These are phyloP conservation scores for Neofusicoccum umdonicola DNA, from an alignment of 2,329 filamentous ascomycete genomes.

Conservation along the genomic window DNA sequence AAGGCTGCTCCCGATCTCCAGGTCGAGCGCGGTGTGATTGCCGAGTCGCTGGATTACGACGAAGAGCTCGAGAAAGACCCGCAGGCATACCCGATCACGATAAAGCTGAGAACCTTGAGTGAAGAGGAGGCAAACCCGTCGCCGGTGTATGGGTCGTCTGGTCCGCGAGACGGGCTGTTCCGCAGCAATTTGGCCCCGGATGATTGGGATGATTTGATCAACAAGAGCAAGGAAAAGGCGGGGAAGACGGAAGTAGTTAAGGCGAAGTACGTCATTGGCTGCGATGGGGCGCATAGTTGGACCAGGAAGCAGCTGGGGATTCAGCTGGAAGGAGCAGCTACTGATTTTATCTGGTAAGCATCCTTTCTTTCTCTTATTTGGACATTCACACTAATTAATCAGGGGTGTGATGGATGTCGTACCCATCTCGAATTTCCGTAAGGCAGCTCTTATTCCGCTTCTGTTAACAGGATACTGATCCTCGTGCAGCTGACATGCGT, in stretches of 20 bases:
- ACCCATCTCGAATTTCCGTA: neutral
- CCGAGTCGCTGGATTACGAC: conserved; percentile 18
- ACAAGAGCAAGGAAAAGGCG: neutral
- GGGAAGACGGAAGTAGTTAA: conserved; percentile 22
- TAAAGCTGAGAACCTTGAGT: neutral
- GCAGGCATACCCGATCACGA: neutral
- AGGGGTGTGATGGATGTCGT: conserved; percentile 54
- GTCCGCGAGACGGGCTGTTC: neutral
- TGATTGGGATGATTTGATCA: neutral
- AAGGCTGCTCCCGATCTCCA: neutral
- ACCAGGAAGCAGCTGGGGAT: conserved; percentile 52
- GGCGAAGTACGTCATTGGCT: conserved; percentile 44
- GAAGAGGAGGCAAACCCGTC: neutral
- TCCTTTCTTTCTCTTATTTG: too few relatives aligned
- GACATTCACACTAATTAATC: too few relatives aligned
- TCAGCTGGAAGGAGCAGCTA: conserved; percentile 60
- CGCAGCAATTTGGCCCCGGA: neutral
- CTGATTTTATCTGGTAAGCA: conserved; percentile 49
- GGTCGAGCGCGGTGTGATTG: neutral
- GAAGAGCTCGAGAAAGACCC: conserved; percentile 48
- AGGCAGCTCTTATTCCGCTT: neutral
- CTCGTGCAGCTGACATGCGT: conserved; percentile 51
- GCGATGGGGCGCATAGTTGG: conserved; percentile 54
- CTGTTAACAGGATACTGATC: conserved; percentile 31
- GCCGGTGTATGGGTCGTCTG: neutral